Base-by-base conservation (phyloP, 768 basidiomycete genomes). In the Termitomyces sp. region DNA sequence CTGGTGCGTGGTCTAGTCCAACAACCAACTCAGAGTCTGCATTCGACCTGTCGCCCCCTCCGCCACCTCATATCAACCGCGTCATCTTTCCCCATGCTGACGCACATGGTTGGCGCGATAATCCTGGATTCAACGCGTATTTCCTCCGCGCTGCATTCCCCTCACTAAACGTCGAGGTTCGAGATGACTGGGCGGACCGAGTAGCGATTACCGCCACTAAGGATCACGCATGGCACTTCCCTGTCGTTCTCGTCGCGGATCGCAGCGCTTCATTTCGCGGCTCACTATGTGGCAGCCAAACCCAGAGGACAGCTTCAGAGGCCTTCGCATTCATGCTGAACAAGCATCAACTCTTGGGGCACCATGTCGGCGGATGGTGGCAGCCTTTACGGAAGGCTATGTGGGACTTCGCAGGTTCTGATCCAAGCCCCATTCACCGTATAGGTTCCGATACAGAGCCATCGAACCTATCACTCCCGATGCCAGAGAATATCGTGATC, bases 211-310 rank as follows among this genome's bases (percentile, higher is more conserved):
- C 79, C 11, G 68, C 49, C 32, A 58, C 20, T 36, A 64, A 69
- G n/a, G 69, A 74, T 48, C 80, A 81, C 11, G 90, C 86, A 4
- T 94, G 84, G 84, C 82, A 86, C 64, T 90, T 94, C 69, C 87
- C 90, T 7, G 77, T 82, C 5, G 79, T 89, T 3, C 77, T 94
- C 8, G 76, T 93, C 55, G 78, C 85, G 7, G 92, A 94, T 72
- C 82, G 93, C 20, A 89, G 87, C 44, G 93, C 92, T 0, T 81
- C 92, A 0, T 88, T 89, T 72, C 79, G 89, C 3, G 91, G 91
- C 0, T 62, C 72, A 4, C 69, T 82, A 3, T 91, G 90, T 60
- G 89, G 88, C 12, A 75, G 77, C 32, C 78, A 79, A 62, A 89
- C 85, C 5, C 89, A 91, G 66, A 79, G 92, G 18, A 92, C 84